These are phyloP conservation scores for Talaromyces piceae DNA, from an alignment of 2,329 filamentous ascomycete genomes.

Conservation along the genomic window DNA sequence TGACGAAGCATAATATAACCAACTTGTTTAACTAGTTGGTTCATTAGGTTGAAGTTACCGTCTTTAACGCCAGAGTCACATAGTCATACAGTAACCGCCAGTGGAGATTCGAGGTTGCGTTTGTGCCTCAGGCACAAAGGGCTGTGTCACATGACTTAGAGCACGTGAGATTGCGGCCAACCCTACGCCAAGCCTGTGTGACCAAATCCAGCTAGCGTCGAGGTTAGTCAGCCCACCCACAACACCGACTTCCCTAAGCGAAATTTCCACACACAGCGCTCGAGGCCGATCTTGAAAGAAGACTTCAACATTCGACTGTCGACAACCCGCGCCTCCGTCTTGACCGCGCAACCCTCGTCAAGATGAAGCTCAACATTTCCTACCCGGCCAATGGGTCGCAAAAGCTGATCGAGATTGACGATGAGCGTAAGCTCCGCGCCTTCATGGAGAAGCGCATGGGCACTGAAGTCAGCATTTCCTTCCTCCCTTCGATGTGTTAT, in stretches of 20 bases:
- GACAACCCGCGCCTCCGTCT: constrained; percentile 40
- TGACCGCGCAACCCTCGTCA: constrained; percentile 43
- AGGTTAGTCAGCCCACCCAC: constrained; percentile 23
- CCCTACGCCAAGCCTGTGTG: constrained; percentile 18
- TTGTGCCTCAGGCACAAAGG: background rate
- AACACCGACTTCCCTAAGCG: constrained; percentile 17
- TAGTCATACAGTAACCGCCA: no score
- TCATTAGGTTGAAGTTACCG: no score
- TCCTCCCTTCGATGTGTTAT: constrained; percentile 12
- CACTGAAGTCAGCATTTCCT: constrained; percentile 40
- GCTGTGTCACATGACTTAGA: background rate
- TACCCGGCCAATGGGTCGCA: constrained; percentile 99
- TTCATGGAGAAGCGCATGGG: constrained; percentile 97
- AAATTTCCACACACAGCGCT: constrained; percentile 19
- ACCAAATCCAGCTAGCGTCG: constrained; percentile 20
- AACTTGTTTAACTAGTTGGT: no score
- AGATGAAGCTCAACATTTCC: constrained; percentile 72
- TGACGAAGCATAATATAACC: no score
- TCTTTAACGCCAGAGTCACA: no score
- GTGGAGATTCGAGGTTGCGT: no score
- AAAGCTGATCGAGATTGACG: constrained; percentile 98
- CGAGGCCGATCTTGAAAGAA: constrained; percentile 25
- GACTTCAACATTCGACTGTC: constrained; percentile 26
- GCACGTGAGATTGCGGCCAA: constrained; percentile 15
- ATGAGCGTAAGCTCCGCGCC: constrained; percentile 97